Evolutionary conservation across 2,329 filamentous ascomycete species (phyloP), one percentile per base, ranked within the genome.

Genomic region (Blastomyces percursus): DNA sequence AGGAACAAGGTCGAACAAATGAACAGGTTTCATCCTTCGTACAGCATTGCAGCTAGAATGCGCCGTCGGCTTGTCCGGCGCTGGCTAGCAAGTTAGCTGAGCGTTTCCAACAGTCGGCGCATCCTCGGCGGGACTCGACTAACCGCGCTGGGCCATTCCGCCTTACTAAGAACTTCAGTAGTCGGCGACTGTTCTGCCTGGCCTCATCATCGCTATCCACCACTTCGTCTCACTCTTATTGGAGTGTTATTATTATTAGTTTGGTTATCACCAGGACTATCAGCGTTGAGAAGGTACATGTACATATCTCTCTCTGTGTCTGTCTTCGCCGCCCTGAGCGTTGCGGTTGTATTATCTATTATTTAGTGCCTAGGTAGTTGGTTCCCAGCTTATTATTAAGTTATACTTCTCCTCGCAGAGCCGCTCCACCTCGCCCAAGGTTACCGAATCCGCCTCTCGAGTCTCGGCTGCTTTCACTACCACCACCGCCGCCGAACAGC

Each of bases 361-460:
- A 30, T 30, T n/a, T n/a, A n/a, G n/a, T n/a, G n/a, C n/a, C n/a
- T n/a, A n/a, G n/a, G n/a, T n/a, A n/a, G n/a, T n/a, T n/a, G n/a
- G n/a, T n/a, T n/a, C n/a, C n/a, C n/a, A n/a, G n/a, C n/a, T n/a
- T n/a, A 30, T 35, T 35, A 35, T 9, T 35, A 35, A 35, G 32
- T 9, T 35, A 35, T 35, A 35, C 32, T 35, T 35, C 32, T 11
- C 32, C 46, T 16, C 3, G n/a, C 21, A 14, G 46, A 50, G 21
- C 46, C 21, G 46, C 40, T 59, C 58, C 46, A 48, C 46, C 32
- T 60, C 27, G 12, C 58, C 38, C 44, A 48, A 60, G 19, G 46
- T 60, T 60, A 52, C 59, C 46, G n/a, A 54, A 40, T 38, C 59
- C 59, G 46, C 59, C 46, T 60, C 32, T 60, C 44, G n/a, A 46